phyloP scores from a whole-genome alignment of 2,329 filamentous ascomycete genomes.

The Cryphonectria nitschkei region DNA sequence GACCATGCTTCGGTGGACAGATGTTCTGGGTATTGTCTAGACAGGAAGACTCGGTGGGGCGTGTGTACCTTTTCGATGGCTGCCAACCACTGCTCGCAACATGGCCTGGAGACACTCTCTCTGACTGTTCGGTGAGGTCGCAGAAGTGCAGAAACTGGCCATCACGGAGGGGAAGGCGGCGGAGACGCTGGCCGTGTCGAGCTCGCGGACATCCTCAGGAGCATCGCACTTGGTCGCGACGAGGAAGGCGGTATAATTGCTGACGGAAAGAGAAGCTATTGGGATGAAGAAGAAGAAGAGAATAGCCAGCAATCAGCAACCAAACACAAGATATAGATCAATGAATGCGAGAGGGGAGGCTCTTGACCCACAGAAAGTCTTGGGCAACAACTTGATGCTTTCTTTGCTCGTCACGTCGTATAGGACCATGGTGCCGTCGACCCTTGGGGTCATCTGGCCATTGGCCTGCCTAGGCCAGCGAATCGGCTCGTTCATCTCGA shows the following conservation, averaged over 20 bases:
- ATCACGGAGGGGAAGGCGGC: slow-evolving; percentile 70
- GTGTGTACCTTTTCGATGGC: slow-evolving; percentile 66
- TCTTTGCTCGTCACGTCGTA: slow-evolving; percentile 85
- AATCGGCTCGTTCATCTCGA: slow-evolving; percentile 60
- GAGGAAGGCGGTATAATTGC: slow-evolving; percentile 75
- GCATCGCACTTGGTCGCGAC: slow-evolving; percentile 91
- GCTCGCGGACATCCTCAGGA: slow-evolving; percentile 68
- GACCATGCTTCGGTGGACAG: slow-evolving; percentile 14
- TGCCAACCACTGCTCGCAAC: slow-evolving; percentile 69
- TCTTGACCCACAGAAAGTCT: slow-evolving; percentile 72
- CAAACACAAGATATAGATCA: not conserved
- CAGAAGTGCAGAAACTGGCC: slow-evolving; percentile 73
- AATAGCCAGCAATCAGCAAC: slow-evolving; percentile 22
- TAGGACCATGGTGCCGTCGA: slow-evolving; percentile 83
- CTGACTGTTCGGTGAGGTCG: slow-evolving; percentile 70
- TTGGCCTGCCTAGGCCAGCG: slow-evolving; percentile 71
- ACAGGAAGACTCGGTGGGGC: not conserved
- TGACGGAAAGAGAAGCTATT: slow-evolving; percentile 73
- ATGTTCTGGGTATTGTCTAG: slow-evolving; percentile 16
- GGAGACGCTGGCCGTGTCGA: slow-evolving; percentile 69
- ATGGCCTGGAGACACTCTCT: slow-evolving; percentile 77
- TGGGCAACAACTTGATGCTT: slow-evolving; percentile 74
- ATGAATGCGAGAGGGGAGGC: not conserved
- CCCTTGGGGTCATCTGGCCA: slow-evolving; percentile 70
- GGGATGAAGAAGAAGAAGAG: not conserved